Conservation (phyloP, 805 yeast species). For the Saccharomycopsis sp. region DNA sequence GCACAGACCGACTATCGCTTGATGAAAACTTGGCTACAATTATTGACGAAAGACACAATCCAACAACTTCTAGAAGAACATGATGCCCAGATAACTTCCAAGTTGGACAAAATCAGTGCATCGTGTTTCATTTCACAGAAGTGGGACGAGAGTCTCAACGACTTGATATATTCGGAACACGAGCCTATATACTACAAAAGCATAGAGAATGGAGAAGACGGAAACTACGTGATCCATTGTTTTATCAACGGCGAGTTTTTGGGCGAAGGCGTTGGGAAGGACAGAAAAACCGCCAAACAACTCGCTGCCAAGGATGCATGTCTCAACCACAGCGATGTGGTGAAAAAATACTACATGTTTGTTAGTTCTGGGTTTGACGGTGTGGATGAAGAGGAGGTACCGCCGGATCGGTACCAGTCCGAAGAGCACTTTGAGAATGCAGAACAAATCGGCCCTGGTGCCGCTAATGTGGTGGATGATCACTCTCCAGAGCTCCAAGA, state of each 20-base stretch:
- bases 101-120: neutral
- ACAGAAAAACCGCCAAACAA: slow-evolving; percentile 69
- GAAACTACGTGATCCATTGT: neutral
- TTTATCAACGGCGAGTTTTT: slow-evolving; percentile 25
- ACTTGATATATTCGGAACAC: neutral
- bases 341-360: slow-evolving; percentile 1
- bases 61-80: neutral
- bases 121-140: neutral
- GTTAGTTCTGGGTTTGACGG: neutral
- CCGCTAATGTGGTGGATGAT: neutral
- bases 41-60: neutral
- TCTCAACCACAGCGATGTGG: slow-evolving; percentile 30
- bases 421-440: neutral
- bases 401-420: neutral
- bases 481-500: neutral
- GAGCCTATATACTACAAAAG: neutral
- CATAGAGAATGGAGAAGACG: neutral
- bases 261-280: slow-evolving; percentile 68
- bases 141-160: neutral
- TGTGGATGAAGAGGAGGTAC: neutral
- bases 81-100: neutral
- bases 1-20: slow-evolving; percentile 38
- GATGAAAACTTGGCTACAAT: slow-evolving; percentile 29
- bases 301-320: slow-evolving; percentile 83
- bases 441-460: neutral